Conservation (phyloP, 257 asterid genomes). For the Parsonsia alboflavescens region DNA sequence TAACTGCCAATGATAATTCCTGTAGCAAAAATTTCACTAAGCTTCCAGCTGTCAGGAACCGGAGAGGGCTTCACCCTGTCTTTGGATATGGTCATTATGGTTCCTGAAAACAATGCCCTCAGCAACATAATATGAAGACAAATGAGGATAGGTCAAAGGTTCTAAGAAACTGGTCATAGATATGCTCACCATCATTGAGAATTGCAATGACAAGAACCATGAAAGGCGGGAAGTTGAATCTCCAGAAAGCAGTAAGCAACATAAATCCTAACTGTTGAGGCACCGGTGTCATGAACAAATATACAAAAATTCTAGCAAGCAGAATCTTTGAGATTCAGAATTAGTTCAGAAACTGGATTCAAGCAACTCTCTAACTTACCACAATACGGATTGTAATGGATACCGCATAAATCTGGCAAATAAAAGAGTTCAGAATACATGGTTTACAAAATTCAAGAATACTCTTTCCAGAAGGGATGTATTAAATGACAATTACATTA, state of each 20-base stretch:
- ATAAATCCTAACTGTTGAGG: slow-evolving; percentile 50
- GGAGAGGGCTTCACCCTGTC: slow-evolving; percentile 70
- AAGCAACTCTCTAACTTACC: slow-evolving; percentile 33
- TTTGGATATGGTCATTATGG: slow-evolving; percentile 64
- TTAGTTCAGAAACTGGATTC: background rate
- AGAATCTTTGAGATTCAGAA: background rate
- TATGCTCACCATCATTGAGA: slow-evolving; percentile 49
- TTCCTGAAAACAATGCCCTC: slow-evolving; percentile 27
- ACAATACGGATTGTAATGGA: slow-evolving; percentile 70
- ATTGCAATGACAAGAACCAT: slow-evolving; percentile 75
- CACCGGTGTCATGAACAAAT: slow-evolving; percentile 1
- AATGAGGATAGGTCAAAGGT: background rate
- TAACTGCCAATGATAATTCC: slow-evolving; percentile 57
- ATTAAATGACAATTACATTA: slow-evolving; percentile 1
- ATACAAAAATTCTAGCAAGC: background rate
- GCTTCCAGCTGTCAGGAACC: slow-evolving; percentile 57
- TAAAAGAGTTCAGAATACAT: background rate
- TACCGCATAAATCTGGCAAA: slow-evolving; percentile 63
- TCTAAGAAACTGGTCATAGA: background rate
- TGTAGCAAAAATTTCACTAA: slow-evolving; percentile 52
- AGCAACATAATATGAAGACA: background rate
- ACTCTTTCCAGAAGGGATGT: slow-evolving; percentile 1
- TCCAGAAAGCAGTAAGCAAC: slow-evolving; percentile 60
- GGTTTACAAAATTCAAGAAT: background rate
- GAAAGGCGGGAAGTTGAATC: slow-evolving; percentile 62